Evolutionary conservation across 2,329 filamentous ascomycete genomes (phyloP), one percentile per base, ranked within the genome.

Genomic region (Aspergillus unguis): DNA sequence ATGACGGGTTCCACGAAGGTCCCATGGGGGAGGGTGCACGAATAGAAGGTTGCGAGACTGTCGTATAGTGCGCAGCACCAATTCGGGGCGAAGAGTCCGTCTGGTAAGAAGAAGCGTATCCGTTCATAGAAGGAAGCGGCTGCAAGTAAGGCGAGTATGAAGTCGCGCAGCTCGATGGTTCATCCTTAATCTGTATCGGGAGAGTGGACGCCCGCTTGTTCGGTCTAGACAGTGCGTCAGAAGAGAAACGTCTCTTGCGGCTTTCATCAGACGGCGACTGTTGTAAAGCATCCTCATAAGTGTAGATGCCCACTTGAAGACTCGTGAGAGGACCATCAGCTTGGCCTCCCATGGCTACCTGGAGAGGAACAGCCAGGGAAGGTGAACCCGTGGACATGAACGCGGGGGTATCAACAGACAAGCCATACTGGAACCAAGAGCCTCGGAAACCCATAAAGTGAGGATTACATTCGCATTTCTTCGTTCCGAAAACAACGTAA

Each of bases 401-500:
- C 2, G 79, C 80, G 43, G 92, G 92, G 31, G 86, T 88, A 52
- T 90, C 85, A 37, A 85, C 83, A 42, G 82, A 83, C 61, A 95
- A 78, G 29, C 81, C 80, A 71, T 94, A 95, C 57, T 85, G 81
- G 67, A 83, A 88, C 50, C 73, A 76, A 23, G 83, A 81, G 59
- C 81, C 73, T 77, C 82, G 60, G 72, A 78, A 67, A 75, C 74
- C 75, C 74, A 77, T 67, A 66, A 86, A 85, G 42, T 82, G 79
- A 26, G 91, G 77, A 51, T 85, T 80, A 53, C 85, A 85, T 50
- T 83, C 78, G 69, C 85, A 87, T 69, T 85, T 85, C 63, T 87
- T 83, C n/a, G 81, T 79, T n/a, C 90, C 90, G 71, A 96, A 95
- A 43, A 85, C 81, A 50, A 96, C 72, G 58, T 75, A 85, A 63